These are phyloP conservation scores for Microthlaspi erraticum DNA, from an alignment of 345 rosid genomes.

Conservation along the genomic window DNA sequence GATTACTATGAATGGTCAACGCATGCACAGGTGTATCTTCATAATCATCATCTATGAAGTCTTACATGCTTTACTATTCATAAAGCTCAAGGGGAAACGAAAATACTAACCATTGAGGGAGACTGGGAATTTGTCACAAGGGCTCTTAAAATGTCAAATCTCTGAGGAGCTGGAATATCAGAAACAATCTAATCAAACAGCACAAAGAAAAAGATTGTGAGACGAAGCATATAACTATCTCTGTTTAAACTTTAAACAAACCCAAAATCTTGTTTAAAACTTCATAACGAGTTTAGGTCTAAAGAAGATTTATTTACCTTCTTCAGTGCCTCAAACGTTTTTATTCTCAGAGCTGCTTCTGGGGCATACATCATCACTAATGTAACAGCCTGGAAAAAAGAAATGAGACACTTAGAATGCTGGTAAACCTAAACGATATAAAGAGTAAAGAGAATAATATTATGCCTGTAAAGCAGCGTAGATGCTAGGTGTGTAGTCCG, in stretches of 20 bases:
- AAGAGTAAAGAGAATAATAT: slow-evolving; percentile 27
- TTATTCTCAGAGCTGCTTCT: slow-evolving; percentile 60
- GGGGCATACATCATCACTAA: slow-evolving; percentile 61
- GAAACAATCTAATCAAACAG: slow-evolving; percentile 64
- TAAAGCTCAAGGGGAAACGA: slow-evolving; percentile 3
- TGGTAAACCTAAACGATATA: slow-evolving; percentile 19
- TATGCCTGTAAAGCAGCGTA: slow-evolving; percentile 75
- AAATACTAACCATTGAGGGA: slow-evolving; percentile 77
- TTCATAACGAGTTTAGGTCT: no score
- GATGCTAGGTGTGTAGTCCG: slow-evolving; percentile 59
- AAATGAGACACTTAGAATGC: slow-evolving; percentile 19
- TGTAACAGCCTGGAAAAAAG: slow-evolving; percentile 58
- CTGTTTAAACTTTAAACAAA: slow-evolving; percentile 11
- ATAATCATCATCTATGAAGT: slow-evolving; percentile 1
- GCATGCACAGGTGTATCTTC: slow-evolving; percentile 25
- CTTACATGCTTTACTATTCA: slow-evolving; percentile 13
- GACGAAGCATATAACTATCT: slow-evolving; percentile 1
- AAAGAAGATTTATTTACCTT: slow-evolving; percentile 56
- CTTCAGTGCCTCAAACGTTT: slow-evolving; percentile 75
- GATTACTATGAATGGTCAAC: slow-evolving; percentile 20
- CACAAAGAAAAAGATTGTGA: slow-evolving; percentile 11
- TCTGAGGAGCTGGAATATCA: slow-evolving; percentile 71
- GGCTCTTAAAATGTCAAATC: slow-evolving; percentile 65
- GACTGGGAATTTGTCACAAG: slow-evolving; percentile 61
- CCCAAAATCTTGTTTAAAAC: background rate